Percentiles rank a stretch among this genome's conserved stretches.
These are phyloP conservation scores for Yarrowia hollandica DNA, from an alignment of 805 yeast species.

Conservation along the genomic window DNA sequence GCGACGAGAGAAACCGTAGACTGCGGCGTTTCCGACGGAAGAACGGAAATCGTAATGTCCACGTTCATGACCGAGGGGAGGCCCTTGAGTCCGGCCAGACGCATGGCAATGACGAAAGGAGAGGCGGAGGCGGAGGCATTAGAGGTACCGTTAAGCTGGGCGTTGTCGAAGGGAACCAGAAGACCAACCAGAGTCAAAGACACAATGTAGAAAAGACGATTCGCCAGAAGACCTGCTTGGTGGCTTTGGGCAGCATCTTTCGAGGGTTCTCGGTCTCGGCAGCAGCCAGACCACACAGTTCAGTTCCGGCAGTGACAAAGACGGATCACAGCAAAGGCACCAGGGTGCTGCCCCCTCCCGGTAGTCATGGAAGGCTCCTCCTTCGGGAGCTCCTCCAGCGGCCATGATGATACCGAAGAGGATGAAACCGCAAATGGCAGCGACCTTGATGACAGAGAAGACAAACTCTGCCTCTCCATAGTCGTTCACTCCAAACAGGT, in stretches of 20 bases:
- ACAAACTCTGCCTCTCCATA: slow-evolving; percentile 66
- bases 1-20: slow-evolving; percentile 68
- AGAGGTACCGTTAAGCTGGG: slow-evolving; percentile 58
- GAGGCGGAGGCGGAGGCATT: slow-evolving; percentile 58
- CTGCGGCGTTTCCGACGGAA: slow-evolving; percentile 72
- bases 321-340: slow-evolving; percentile 56
- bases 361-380: slow-evolving; percentile 38
- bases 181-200: slow-evolving; percentile 58
- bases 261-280: slow-evolving; percentile 73
- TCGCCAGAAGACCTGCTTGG: slow-evolving; percentile 80
- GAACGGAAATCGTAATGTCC: slow-evolving; percentile 61
- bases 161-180: slow-evolving; percentile 61
- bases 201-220: slow-evolving; percentile 66
- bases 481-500: slow-evolving; percentile 54
- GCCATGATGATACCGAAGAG: slow-evolving; percentile 51
- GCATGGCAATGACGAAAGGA: slow-evolving; percentile 67
- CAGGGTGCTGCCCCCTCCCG: slow-evolving; percentile 50
- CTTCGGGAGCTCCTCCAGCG: slow-evolving; percentile 57
- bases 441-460: slow-evolving; percentile 54
- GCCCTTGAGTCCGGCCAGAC: slow-evolving; percentile 60
- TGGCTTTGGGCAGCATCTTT: slow-evolving; percentile 64
- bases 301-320: slow-evolving; percentile 72
- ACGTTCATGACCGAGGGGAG: slow-evolving; percentile 69
- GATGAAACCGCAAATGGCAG: slow-evolving; percentile 57
- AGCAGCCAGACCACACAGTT: slow-evolving; percentile 68